Evolutionary conservation across 352 stramenopile species (phyloP).

Genomic region (Phytophthora pluvialis): DNA sequence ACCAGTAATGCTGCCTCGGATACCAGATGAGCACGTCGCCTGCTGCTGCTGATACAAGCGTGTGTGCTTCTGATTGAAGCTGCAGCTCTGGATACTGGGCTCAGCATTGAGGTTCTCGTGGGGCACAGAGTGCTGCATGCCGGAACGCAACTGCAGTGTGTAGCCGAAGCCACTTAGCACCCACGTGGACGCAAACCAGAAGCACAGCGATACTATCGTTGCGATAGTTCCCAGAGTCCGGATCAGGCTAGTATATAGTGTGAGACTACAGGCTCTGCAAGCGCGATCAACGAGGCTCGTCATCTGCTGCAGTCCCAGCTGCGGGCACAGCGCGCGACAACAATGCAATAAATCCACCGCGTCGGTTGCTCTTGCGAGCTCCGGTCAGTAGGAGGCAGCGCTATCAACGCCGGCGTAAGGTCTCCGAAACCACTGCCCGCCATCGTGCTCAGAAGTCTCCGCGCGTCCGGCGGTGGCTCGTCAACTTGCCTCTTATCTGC

Average conservation of each 20-base stretch:
- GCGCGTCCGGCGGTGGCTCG: neutral
- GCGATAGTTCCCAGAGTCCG: neutral
- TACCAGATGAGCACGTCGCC: slow-evolving; percentile 4
- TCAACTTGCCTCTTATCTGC: neutral
- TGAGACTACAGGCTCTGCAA: slow-evolving; percentile 3
- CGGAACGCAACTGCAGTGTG: neutral
- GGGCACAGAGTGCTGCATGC: neutral
- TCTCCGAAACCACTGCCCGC: slow-evolving; percentile 10
- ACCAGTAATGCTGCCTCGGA: neutral
- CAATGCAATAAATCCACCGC: slow-evolving; percentile 18
- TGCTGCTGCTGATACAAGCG: neutral
- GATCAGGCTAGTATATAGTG: neutral
- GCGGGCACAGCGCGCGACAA: slow-evolving; percentile 11
- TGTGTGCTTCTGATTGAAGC: slow-evolving; percentile 5
- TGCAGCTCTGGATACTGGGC: slow-evolving; percentile 3
- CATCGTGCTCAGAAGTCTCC: slow-evolving; percentile 13
- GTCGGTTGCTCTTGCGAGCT: slow-evolving; percentile 2
- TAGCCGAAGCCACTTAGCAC: neutral
- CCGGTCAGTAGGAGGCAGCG: neutral
- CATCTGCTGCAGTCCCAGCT: slow-evolving; percentile 16
- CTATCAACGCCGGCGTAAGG: neutral
- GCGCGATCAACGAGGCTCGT: slow-evolving; percentile 11
- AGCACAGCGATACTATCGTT: neutral
- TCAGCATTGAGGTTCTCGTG: slow-evolving; percentile 1
- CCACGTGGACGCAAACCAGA: neutral